These are phyloP conservation scores for Asterella californica DNA, from an alignment of 225 moss, liverwort and hornwort genomes.

Conservation along the genomic window DNA sequence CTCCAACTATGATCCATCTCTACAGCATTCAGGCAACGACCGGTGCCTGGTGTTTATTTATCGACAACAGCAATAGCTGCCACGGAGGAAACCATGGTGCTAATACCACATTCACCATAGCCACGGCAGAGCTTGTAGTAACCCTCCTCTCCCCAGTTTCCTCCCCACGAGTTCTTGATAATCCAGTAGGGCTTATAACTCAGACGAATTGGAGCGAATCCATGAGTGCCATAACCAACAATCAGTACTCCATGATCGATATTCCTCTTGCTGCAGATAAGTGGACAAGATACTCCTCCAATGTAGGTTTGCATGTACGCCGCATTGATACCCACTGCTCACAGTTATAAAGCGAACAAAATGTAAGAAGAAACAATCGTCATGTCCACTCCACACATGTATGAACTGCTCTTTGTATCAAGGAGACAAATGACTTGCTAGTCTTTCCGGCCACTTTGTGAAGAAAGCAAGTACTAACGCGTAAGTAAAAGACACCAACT, in stretches of 20 bases:
- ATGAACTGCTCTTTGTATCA: no score
- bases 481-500: no score
- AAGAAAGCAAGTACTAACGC: no score
- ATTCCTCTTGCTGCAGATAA: slow-evolving; percentile 30
- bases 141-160: slow-evolving; percentile 24
- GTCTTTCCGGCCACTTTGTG: not conserved
- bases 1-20: not conserved
- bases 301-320: slow-evolving; percentile 43
- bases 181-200: slow-evolving; percentile 38
- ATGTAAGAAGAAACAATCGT: not conserved
- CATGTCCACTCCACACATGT: no score
- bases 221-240: slow-evolving; percentile 28
- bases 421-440: not conserved
- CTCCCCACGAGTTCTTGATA: slow-evolving; percentile 39
- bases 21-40: no score
- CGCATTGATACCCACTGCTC: slow-evolving; percentile 33
- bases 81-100: slow-evolving; percentile 26
- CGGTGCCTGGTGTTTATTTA: not conserved
- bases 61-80: slow-evolving; percentile 7
- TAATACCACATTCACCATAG: slow-evolving; percentile 24
- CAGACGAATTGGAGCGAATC: slow-evolving; percentile 30
- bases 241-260: slow-evolving; percentile 33
- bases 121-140: slow-evolving; percentile 26
- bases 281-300: slow-evolving; percentile 37
- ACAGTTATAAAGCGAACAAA: not conserved